Percentiles rank a stretch among this genome's conserved stretches.
Conservation (phyloP, 2,329 filamentous ascomycete species). For the Macroventuria anomochaeta region DNA sequence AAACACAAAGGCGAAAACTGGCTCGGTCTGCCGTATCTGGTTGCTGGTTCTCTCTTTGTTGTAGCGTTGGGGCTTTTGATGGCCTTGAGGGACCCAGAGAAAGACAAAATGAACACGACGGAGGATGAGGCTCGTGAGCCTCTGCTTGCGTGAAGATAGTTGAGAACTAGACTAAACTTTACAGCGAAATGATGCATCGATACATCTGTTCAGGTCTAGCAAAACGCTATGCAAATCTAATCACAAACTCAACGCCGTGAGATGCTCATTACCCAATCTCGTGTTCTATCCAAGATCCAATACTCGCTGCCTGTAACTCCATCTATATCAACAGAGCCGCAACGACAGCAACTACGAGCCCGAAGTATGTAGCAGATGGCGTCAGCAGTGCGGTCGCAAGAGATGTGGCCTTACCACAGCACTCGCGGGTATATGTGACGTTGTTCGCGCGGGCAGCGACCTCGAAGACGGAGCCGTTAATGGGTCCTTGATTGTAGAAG, state of each 20-base stretch:
- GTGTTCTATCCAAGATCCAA: no score
- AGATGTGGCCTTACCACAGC: constrained; percentile 58
- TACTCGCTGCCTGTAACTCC: no score
- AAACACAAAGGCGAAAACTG: constrained; percentile 1
- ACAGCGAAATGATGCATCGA: no score
- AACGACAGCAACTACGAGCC: constrained; percentile 25
- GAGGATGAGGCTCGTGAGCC: background rate
- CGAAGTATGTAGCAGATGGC: constrained; percentile 27
- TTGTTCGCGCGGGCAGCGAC: constrained; percentile 65
- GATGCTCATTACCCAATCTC: no score
- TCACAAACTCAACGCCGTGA: no score
- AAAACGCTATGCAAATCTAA: no score
- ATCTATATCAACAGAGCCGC: constrained; percentile 31
- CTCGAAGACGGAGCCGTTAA: constrained; percentile 50
- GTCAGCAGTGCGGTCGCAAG: constrained; percentile 14
- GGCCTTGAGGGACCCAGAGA: background rate
- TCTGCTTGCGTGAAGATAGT: background rate
- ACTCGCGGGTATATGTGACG: constrained; percentile 69
- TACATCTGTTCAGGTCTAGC: no score
- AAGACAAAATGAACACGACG: background rate
- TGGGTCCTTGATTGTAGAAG: constrained; percentile 48
- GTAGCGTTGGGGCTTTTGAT: constrained; percentile 5
- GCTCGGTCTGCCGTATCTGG: constrained; percentile 21
- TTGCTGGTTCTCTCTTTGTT: constrained; percentile 18
- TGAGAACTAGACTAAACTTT: no score